Percentiles rank a stretch among this genome's conserved stretches.
phyloP scores from a whole-genome alignment of 345 rosid genomes.

The Pistacia integerrima region DNA sequence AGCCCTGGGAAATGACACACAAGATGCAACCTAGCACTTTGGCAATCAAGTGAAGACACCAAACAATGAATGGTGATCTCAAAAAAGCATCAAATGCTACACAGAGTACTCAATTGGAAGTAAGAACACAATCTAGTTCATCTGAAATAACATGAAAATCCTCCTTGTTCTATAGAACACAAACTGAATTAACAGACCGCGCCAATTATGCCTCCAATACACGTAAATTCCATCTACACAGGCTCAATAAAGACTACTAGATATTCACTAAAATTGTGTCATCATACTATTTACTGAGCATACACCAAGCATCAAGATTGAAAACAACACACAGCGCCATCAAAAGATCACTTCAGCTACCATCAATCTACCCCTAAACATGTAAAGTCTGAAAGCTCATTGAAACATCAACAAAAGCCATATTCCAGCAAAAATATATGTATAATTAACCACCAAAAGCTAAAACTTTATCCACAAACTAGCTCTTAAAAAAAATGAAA shows the following conservation, averaged over 20 bases:
- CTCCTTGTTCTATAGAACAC: neutral
- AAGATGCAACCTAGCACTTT: constrained; percentile 2
- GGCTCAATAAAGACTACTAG: neutral
- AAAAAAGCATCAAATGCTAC: neutral
- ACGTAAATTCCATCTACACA: neutral
- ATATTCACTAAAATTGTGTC: neutral
- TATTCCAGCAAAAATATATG: too few relatives aligned
- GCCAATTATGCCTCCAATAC: neutral
- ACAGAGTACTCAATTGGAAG: neutral
- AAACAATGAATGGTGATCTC: neutral
- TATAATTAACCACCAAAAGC: neutral
- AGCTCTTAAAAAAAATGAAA: neutral
- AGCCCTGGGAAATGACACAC: constrained; percentile 37
- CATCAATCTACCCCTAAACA: neutral
- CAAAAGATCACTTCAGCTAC: neutral
- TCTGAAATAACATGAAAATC: neutral
- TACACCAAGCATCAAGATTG: neutral
- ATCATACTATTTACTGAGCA: constrained; percentile 7
- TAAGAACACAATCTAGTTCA: constrained; percentile 1
- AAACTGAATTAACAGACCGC: neutral
- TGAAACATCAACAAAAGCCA: too few relatives aligned
- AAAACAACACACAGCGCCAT: neutral
- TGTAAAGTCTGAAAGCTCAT: neutral
- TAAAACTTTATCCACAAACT: neutral
- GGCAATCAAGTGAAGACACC: neutral